phyloP scores from a whole-genome alignment of 1,284 basidiomycete species.

The Puccinia novopanici region DNA sequence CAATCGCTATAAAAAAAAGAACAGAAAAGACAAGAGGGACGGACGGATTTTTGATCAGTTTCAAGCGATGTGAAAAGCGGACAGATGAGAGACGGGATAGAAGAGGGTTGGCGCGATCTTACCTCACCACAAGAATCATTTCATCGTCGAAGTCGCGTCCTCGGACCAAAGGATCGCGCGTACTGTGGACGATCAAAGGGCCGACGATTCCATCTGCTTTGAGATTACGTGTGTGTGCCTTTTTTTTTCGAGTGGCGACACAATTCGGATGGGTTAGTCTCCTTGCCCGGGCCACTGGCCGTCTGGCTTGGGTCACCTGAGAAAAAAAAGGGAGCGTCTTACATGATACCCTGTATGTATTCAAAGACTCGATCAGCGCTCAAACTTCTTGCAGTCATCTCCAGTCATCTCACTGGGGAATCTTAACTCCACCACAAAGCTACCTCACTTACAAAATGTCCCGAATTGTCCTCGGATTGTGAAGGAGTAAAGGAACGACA shows the following conservation, averaged over 20 bases:
- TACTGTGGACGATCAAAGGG: constrained; percentile 55
- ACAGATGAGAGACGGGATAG: background rate
- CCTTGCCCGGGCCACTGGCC: constrained; percentile 41
- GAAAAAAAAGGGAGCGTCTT: background rate
- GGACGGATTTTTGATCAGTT: background rate
- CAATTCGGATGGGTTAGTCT: constrained; percentile 54
- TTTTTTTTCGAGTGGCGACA: constrained; percentile 51
- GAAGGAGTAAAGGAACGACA: constrained; percentile 29
- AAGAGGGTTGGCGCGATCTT: too few relatives aligned
- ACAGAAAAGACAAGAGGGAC: background rate
- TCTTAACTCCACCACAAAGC: background rate
- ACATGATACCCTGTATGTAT: constrained; percentile 39
- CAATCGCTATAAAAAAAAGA: constrained; percentile 20
- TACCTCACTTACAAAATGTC: constrained; percentile 41
- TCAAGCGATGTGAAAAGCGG: background rate
- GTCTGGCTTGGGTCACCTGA: background rate
- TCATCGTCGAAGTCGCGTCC: constrained; percentile 47
- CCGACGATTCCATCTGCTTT: constrained; percentile 57
- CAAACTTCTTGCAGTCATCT: background rate
- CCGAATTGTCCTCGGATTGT: constrained; percentile 37
- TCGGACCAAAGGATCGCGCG: constrained; percentile 53
- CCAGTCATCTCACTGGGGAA: background rate
- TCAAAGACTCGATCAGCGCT: too few relatives aligned
- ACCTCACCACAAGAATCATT: constrained; percentile 26
- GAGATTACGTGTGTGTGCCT: constrained; percentile 56